Conservation (phyloP, 164 flowering plant genomes). For the Protea cynaroides region DNA sequence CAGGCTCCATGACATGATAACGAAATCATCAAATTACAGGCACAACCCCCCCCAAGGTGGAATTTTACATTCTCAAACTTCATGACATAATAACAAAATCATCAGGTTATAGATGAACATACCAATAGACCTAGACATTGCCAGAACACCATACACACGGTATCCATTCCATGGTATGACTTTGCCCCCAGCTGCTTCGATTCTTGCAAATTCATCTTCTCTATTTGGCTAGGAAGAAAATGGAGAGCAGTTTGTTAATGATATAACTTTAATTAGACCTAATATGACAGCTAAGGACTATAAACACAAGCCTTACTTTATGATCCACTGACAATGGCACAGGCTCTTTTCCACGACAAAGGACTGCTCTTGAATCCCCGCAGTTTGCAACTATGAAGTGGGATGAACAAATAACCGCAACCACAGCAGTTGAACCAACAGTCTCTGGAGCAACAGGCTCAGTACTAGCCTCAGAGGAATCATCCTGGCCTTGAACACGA, state of each 20-base stretch:
- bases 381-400: constrained; percentile 87
- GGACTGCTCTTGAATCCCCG: constrained; percentile 95
- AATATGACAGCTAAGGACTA: background rate
- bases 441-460: constrained; percentile 71
- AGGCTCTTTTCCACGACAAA: constrained; percentile 83
- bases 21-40: too few relatives aligned
- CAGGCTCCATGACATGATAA: too few relatives aligned
- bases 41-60: too few relatives aligned
- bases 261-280: background rate
- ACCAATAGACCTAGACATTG: constrained; percentile 40
- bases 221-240: constrained; percentile 64
- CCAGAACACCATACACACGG: constrained; percentile 92
- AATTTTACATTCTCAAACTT: too few relatives aligned
- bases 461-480: constrained; percentile 14
- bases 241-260: background rate
- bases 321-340: constrained; percentile 75
- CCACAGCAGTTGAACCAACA: constrained; percentile 93
- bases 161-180: constrained; percentile 88
- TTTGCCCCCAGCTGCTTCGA: constrained; percentile 88
- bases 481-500: constrained; percentile 4
- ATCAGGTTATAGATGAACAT: background rate
- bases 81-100: too few relatives aligned
- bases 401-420: constrained; percentile 67
- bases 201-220: constrained; percentile 81
- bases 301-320: constrained; percentile 48